Evolutionary conservation across 2,329 filamentous ascomycete genomes (phyloP).

Genomic region (Xenoacremonium recifei): DNA sequence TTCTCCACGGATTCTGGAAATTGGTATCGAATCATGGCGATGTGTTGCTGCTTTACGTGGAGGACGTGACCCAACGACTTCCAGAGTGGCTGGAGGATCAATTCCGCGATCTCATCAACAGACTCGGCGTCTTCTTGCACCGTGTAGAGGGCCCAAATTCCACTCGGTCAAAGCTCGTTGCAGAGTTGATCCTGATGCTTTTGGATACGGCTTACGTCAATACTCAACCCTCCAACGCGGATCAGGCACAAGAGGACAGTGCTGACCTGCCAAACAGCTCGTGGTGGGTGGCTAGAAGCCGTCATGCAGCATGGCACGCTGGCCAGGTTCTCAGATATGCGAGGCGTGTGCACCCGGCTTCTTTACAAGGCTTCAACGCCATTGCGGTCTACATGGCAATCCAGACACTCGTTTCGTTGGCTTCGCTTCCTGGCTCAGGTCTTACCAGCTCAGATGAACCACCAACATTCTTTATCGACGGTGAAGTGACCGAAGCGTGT

Average conservation of each 20-base stretch:
- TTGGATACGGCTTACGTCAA: constrained; percentile 21
- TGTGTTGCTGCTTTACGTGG: constrained; percentile 9
- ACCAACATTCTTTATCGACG: constrained; percentile 14
- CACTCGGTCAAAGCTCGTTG: constrained; percentile 14
- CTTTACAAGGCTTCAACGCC: constrained; percentile 20
- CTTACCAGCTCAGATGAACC: constrained; percentile 5
- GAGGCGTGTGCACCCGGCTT: constrained; percentile 15
- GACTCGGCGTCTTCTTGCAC: no score
- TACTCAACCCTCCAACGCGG: constrained; percentile 20
- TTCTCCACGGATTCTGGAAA: constrained; percentile 22
- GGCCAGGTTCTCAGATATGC: constrained; percentile 22
- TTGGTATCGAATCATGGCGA: constrained; percentile 25
- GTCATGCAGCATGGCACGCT: constrained; percentile 23
- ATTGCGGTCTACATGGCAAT: constrained; percentile 22
- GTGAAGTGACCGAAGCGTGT: constrained; percentile 13
- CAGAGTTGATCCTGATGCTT: constrained; percentile 24
- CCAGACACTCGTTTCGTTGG: constrained; percentile 17
- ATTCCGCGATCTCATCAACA: constrained; percentile 16
- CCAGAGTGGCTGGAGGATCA: constrained; percentile 18
- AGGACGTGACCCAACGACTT: constrained; percentile 6
- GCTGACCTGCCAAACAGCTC: constrained; percentile 16
- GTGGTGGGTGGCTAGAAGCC: constrained; percentile 15
- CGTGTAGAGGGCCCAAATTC: constrained; percentile 18
- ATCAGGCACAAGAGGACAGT: constrained; percentile 15
- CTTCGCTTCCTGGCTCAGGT: constrained; percentile 10